Evolutionary conservation across 2,329 filamentous ascomycete species (phyloP).

Genomic region (Pseudogymnoascus sp.): DNA sequence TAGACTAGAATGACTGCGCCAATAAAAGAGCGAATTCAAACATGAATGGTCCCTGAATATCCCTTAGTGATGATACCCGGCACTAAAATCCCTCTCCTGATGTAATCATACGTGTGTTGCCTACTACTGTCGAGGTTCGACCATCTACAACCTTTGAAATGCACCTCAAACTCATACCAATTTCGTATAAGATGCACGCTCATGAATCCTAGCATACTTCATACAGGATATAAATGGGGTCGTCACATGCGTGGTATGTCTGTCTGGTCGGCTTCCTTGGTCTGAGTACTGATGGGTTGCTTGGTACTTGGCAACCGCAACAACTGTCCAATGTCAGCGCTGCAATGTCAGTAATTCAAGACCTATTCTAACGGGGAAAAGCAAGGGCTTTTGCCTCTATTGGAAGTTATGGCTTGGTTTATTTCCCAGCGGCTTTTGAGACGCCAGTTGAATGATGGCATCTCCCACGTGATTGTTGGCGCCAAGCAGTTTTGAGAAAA

Average conservation of each 20-base stretch:
- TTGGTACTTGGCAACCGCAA: neutral
- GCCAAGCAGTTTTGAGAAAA: neutral
- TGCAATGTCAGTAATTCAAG: neutral
- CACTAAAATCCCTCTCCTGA: neutral
- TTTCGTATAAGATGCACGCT: neutral
- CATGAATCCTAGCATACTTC: neutral
- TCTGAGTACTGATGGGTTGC: neutral
- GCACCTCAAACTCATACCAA: neutral
- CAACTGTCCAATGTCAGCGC: neutral
- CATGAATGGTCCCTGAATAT: neutral
- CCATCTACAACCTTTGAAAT: neutral
- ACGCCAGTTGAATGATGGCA: neutral
- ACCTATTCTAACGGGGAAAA: neutral
- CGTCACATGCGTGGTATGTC: neutral
- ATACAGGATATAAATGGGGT: neutral
- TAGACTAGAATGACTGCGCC: neutral
- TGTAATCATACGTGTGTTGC: neutral
- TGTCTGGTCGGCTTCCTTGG: neutral
- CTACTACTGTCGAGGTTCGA: neutral
- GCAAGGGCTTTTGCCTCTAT: neutral
- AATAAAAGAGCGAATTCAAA: neutral
- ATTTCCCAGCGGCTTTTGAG: neutral
- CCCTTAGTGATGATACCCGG: neutral
- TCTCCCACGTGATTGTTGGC: neutral
- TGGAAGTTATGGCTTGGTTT: neutral